Evolutionary conservation across 371 early-diverging fungal genomes (phyloP).

Genomic region (Cokeromyces recurvatus): DNA sequence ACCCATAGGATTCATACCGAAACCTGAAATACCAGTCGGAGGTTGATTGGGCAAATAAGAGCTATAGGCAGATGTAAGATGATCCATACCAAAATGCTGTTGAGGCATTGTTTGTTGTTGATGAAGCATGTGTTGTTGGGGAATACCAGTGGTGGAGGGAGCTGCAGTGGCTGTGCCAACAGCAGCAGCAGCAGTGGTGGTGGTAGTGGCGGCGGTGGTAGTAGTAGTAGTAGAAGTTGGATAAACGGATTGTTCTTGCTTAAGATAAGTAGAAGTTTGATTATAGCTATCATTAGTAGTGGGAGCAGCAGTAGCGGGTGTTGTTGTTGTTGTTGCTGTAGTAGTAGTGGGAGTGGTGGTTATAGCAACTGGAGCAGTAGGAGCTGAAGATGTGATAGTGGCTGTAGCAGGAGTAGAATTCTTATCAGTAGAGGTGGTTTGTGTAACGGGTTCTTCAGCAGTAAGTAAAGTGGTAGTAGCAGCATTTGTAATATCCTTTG

Average conservation of each 20-base stretch:
- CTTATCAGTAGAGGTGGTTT: neutral
- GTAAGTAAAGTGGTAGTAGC: neutral
- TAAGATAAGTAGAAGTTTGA: constrained; percentile 1
- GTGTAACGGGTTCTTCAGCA: constrained; percentile 10
- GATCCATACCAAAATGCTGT: constrained; percentile 48
- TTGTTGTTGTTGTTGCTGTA: constrained; percentile 12
- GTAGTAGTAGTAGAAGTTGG: constrained; percentile 9
- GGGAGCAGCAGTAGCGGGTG: constrained; percentile 4
- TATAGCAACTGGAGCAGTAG: constrained; percentile 7
- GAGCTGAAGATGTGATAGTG: constrained; percentile 4
- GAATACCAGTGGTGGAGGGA: constrained; percentile 1
- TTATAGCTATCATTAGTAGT: neutral
- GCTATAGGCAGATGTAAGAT: constrained; percentile 51
- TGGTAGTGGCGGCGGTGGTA: constrained; percentile 7
- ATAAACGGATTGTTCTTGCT: constrained; percentile 16
- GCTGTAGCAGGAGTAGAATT: constrained; percentile 8
- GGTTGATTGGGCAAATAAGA: constrained; percentile 56
- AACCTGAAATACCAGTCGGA: constrained; percentile 56
- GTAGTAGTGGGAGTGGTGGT: constrained; percentile 12
- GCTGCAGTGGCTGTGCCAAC: constrained; percentile 8
- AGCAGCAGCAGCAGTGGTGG: constrained; percentile 6
- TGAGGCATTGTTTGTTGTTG: constrained; percentile 17
- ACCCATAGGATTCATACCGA: constrained; percentile 70
- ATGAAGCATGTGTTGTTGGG: constrained; percentile 13
- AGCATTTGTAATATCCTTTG: constrained; percentile 4